phyloP scores from a whole-genome alignment of 2,329 filamentous ascomycete species.

The Trichoderma arundinaceum region DNA sequence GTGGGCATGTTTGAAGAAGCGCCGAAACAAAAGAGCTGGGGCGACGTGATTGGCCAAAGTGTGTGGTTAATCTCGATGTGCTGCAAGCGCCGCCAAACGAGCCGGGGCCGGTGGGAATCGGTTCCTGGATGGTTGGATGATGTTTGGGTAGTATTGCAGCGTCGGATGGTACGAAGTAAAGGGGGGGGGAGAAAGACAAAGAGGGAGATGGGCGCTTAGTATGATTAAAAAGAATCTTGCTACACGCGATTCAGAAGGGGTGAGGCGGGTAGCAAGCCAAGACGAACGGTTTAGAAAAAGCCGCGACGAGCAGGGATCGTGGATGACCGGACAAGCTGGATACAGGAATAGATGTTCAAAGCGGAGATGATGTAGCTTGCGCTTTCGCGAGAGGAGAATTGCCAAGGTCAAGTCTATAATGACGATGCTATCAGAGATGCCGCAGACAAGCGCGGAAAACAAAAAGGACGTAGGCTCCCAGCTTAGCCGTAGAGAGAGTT shows the following conservation, averaged over 20 bases:
- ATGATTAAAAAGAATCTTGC: slow-evolving; percentile 16
- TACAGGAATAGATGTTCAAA: not conserved
- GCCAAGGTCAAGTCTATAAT: not conserved
- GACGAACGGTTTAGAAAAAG: slow-evolving; percentile 4
- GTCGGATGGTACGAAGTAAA: slow-evolving; percentile 1
- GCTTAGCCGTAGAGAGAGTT: not conserved
- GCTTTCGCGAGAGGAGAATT: not conserved
- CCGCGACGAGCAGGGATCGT: slow-evolving; percentile 21
- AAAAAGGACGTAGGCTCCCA: not conserved
- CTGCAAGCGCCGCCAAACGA: slow-evolving; percentile 31
- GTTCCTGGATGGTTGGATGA: slow-evolving; percentile 25
- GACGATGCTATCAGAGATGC: slow-evolving; percentile 3
- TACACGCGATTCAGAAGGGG: slow-evolving; percentile 16
- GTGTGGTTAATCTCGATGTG: slow-evolving; percentile 23
- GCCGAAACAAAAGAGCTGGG: slow-evolving; percentile 30
- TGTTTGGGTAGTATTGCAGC: slow-evolving; percentile 24
- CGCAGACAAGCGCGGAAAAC: not conserved
- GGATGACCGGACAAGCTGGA: slow-evolving; percentile 12
- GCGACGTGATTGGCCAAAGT: slow-evolving; percentile 31
- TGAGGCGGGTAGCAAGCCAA: slow-evolving; percentile 5
- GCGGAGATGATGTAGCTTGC: slow-evolving; percentile 10
- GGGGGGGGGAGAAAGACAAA: slow-evolving; percentile 4
- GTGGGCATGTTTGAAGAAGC: slow-evolving; percentile 33
- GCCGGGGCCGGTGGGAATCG: slow-evolving; percentile 13
- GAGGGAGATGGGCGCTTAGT: slow-evolving; percentile 25